phyloP scores from a whole-genome alignment of 2,329 filamentous ascomycete species.

The Aspergillus latus region DNA sequence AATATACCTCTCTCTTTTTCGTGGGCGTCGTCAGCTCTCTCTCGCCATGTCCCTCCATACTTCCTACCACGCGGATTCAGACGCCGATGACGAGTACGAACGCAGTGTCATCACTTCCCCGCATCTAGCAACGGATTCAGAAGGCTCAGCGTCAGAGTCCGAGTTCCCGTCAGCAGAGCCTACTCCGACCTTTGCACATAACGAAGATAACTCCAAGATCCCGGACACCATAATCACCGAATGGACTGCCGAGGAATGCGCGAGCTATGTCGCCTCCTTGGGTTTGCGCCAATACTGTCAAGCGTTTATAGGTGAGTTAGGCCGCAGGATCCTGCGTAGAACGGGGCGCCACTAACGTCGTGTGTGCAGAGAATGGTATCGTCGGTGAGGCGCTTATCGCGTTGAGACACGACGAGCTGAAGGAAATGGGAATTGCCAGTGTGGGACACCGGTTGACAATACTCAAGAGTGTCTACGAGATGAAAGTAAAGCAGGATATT shows the following conservation, averaged over 20 bases:
- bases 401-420: constrained; percentile 87
- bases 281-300: constrained; percentile 81
- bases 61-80: constrained; percentile 62
- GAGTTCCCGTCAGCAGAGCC: constrained; percentile 61
- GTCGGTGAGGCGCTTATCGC: constrained; percentile 87
- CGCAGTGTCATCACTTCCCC: constrained; percentile 59
- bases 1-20: constrained; percentile 9
- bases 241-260: constrained; percentile 79
- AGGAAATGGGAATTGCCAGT: constrained; percentile 89
- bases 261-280: constrained; percentile 79
- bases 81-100: constrained; percentile 67
- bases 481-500: constrained; percentile 91
- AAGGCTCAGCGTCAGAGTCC: constrained; percentile 57
- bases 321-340: constrained; percentile 20
- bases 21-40: constrained; percentile 18
- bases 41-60: constrained; percentile 45
- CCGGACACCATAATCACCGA: constrained; percentile 59
- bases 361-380: constrained; percentile 79
- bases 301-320: constrained; percentile 73
- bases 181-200: constrained; percentile 60
- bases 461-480: constrained; percentile 92
- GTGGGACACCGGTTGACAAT: constrained; percentile 94
- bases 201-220: constrained; percentile 52
- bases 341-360: constrained; percentile 1
- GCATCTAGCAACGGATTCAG: constrained; percentile 57